Conservation (phyloP, 768 basidiomycete genomes). For the Boletus pseudopeckii region DNA sequence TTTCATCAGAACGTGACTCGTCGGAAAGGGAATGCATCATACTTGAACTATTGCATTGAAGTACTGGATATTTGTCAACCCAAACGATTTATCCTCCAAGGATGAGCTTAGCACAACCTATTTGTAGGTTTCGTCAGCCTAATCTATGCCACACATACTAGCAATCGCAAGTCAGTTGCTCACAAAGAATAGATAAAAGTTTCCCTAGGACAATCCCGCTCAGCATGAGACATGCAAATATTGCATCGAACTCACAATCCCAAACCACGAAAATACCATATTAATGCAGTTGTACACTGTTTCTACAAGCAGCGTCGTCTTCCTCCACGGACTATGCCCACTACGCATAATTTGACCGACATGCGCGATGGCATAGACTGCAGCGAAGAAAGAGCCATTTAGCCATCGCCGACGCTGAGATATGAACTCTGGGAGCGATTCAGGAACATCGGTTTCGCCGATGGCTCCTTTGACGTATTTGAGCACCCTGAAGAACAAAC, state of each 20-base stretch:
- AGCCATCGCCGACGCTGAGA: conserved; percentile 86
- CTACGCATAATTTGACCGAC: conserved; percentile 35
- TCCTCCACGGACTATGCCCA: conserved; percentile 70
- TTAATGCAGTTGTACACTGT: conserved; percentile 86
- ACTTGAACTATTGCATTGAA: conserved; percentile 80
- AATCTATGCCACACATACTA: background rate
- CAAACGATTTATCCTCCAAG: conserved; percentile 70
- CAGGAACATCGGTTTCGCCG: conserved; percentile 93
- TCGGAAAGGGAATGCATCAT: conserved; percentile 3
- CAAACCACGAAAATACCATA: conserved; percentile 91
- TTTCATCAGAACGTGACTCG: conserved; percentile 1
- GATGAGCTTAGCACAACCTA: conserved; percentile 88
- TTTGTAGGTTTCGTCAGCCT: background rate
- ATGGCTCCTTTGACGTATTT: conserved; percentile 94
- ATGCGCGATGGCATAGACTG: conserved; percentile 90
- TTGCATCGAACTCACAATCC: conserved; percentile 54
- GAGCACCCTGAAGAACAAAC: conserved; percentile 64
- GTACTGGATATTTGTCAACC: conserved; percentile 58
- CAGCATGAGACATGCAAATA: background rate
- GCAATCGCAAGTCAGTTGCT: conserved; percentile 24
- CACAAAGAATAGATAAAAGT: conserved; percentile 93
- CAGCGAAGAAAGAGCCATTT: conserved; percentile 93
- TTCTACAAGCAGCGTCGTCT: conserved; percentile 71
- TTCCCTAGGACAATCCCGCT: conserved; percentile 53
- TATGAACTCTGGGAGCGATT: conserved; percentile 90